Conservation (phyloP, 805 yeast species). For the Yamadazyma kitorensis region DNA sequence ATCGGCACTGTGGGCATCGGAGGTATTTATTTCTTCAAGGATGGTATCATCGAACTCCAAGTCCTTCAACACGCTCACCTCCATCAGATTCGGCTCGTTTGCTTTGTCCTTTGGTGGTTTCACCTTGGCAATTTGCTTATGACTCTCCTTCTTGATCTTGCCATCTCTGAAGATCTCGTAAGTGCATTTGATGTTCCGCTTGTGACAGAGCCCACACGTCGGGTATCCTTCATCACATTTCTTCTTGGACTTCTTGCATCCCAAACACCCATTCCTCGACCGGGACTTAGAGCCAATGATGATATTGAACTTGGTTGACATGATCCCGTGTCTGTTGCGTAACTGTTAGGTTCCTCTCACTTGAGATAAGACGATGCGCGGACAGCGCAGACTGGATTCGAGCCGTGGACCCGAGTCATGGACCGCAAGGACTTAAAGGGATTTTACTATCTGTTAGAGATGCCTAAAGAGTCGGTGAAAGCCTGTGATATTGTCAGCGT, state of each 20-base stretch:
- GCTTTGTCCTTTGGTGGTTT: too few species aligned
- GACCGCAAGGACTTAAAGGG: too few species aligned
- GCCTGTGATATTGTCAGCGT: too few species aligned
- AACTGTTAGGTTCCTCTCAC: too few species aligned
- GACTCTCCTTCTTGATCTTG: conserved; percentile 2
- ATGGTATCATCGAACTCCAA: background rate
- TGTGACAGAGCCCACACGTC: conserved; percentile 5
- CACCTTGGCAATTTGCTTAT: too few species aligned
- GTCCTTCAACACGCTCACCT: background rate
- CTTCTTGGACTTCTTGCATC: conserved; percentile 8
- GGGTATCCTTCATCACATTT: conserved; percentile 9
- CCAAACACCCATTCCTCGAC: conserved; percentile 8
- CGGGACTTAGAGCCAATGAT: conserved; percentile 4
- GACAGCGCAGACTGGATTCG: too few species aligned
- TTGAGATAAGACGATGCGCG: background rate
- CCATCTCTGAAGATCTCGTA: conserved; percentile 6
- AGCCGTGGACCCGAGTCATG: too few species aligned
- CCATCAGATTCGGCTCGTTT: too few species aligned
- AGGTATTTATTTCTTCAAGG: too few species aligned
- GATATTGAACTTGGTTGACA: conserved; percentile 3
- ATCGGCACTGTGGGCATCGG: too few species aligned
- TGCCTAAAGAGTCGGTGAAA: too few species aligned
- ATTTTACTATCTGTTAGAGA: too few species aligned
- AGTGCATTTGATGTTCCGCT: conserved; percentile 3
- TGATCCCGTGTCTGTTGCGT: background rate